phyloP scores from a whole-genome alignment of 257 asterid genomes.

The Nemophila menziesii region DNA sequence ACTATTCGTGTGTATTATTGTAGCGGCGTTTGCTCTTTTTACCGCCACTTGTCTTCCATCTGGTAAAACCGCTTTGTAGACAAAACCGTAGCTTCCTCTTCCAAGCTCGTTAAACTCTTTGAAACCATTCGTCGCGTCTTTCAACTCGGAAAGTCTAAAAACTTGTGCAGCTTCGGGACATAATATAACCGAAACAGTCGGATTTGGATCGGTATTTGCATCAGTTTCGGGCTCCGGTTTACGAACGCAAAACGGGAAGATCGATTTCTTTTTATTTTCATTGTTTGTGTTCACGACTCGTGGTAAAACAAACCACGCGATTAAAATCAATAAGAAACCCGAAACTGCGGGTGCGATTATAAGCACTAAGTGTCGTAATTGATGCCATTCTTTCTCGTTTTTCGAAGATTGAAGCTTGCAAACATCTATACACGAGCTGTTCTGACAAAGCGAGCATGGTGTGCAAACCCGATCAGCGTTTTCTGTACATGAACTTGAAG shows the following conservation, averaged over 20 bases:
- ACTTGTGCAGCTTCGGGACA: slow-evolving; percentile 75
- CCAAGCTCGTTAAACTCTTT: slow-evolving; percentile 97
- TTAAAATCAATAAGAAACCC: slow-evolving; percentile 39
- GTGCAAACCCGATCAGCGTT: slow-evolving; percentile 85
- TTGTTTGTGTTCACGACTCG: slow-evolving; percentile 15
- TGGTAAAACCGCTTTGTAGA: slow-evolving; percentile 67
- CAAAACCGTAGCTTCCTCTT: slow-evolving; percentile 83
- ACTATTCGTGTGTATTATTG: slow-evolving; percentile 73
- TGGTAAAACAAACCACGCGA: slow-evolving; percentile 51
- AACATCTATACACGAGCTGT: slow-evolving; percentile 56
- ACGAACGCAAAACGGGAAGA: slow-evolving; percentile 24
- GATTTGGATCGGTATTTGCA: slow-evolving; percentile 24
- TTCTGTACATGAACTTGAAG: slow-evolving; percentile 57
- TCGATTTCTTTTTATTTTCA: slow-evolving; percentile 27
- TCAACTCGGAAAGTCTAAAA: slow-evolving; percentile 79
- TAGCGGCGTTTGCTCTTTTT: slow-evolving; percentile 91
- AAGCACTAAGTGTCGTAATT: slow-evolving; percentile 30
- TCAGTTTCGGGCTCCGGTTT: slow-evolving; percentile 25
- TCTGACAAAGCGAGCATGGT: slow-evolving; percentile 86
- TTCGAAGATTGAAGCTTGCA: slow-evolving; percentile 40
- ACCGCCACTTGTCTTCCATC: slow-evolving; percentile 94
- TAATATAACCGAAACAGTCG: slow-evolving; percentile 31
- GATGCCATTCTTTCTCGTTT: slow-evolving; percentile 25
- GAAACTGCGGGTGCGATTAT: slow-evolving; percentile 43
- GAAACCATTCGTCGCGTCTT: slow-evolving; percentile 89